Conservation (phyloP, 768 basidiomycete genomes). For the Phylloporus rhodoxanthus region DNA sequence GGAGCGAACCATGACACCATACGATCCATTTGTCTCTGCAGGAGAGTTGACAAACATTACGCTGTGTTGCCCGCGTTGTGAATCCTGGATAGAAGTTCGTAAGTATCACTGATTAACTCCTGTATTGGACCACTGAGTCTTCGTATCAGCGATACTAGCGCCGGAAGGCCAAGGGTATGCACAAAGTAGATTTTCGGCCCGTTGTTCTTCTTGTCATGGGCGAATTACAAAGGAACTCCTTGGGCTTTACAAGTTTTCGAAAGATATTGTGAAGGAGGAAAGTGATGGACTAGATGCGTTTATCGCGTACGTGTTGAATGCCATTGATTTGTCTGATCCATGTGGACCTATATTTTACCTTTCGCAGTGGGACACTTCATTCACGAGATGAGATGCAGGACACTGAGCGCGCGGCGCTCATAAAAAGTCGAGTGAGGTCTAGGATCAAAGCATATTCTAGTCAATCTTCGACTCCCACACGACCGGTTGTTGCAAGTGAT, state of each 20-base stretch:
- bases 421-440: conserved; percentile 16
- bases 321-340: not conserved
- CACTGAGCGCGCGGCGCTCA: conserved; percentile 13
- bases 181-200: conserved; percentile 35
- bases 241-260: conserved; percentile 35
- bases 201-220: conserved; percentile 34
- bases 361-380: conserved; percentile 30
- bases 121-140: not conserved
- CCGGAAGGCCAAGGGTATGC: conserved; percentile 40
- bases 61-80: conserved; percentile 29
- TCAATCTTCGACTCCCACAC: not conserved
- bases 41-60: conserved; percentile 11
- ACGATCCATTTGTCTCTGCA: conserved; percentile 25
- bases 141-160: conserved; percentile 34
- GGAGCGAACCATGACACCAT: not conserved
- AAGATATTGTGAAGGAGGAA: conserved; percentile 26
- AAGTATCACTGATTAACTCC: conserved; percentile 1
- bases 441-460: not conserved
- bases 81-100: conserved; percentile 16
- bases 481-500: not conserved
- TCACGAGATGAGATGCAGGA: conserved; percentile 20
- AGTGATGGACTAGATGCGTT: conserved; percentile 4
- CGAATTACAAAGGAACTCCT: conserved; percentile 37
- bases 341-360: not conserved
- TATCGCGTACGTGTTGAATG: conserved; percentile 27